Percentiles rank a stretch among this genome's conserved stretches.
Conservation (phyloP, 306 rosid genomes). For the Gillenia trifoliata region DNA sequence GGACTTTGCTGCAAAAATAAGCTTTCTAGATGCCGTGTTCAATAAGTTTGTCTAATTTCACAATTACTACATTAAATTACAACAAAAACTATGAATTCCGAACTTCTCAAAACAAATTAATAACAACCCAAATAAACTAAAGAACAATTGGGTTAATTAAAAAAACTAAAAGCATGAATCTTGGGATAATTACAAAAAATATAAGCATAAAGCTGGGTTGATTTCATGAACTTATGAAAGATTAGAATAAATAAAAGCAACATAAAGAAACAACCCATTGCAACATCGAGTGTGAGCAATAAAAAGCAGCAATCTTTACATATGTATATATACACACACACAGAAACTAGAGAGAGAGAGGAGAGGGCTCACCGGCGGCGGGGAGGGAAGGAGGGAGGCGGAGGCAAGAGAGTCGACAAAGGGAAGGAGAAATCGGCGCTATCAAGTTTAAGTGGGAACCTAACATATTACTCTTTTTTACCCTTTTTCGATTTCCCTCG, state of each 20-base stretch:
- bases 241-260: background rate
- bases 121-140: background rate
- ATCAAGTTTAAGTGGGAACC: constrained; percentile 24
- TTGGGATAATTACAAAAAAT: background rate
- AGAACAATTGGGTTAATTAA: background rate
- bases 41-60: constrained; percentile 72
- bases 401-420: constrained; percentile 55
- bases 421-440: constrained; percentile 44
- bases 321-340: background rate
- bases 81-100: background rate
- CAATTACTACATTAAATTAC: constrained; percentile 30
- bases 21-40: constrained; percentile 63
- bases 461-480: constrained; percentile 11
- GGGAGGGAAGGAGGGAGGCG: constrained; percentile 17
- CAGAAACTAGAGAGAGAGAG: background rate
- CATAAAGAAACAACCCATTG: background rate
- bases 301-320: background rate
- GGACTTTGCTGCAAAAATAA: constrained; percentile 33
- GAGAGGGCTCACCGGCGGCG: constrained; percentile 38
- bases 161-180: background rate
- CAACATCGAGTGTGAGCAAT: background rate
- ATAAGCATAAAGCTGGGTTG: background rate
- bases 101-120: background rate
- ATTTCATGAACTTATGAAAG: background rate
- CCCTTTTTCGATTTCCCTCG: background rate